Base-by-base conservation (phyloP, 306 rosid genomes). In the Astragalus glycyphyllos region DNA sequence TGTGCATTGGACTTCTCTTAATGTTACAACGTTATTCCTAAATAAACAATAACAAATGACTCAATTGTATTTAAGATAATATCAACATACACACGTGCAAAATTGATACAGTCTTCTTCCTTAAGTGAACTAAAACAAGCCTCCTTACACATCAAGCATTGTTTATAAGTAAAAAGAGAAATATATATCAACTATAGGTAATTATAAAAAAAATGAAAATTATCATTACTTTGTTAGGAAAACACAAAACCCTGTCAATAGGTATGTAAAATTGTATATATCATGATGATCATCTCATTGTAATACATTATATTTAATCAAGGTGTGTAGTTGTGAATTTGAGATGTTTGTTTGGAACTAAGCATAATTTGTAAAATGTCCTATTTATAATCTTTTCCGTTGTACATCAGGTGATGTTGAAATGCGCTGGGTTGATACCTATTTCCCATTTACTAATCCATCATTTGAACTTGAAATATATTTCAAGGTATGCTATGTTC, bases 351-450 rank as follows among this genome's bases (percentile, higher is more conserved):
- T 40, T 38, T 64, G 40, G 38, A 53, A 44, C 58, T 11, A 8
- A 51, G 37, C 40, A 71, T 59, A 9, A 51, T 47, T 53, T 69
- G 42, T 23, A 73, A 72, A 40, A 13, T 53, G 48, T 14, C 32
- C 32, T 11, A 46, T 75, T 53, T 54, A 7, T 70, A 29, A 9
- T 78, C 7, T 9, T 80, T 26, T 70, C 69, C 54, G 49, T 26
- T 58, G 59, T 65, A 49, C 48, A 74, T 70, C 86, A 95, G 99
- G 99, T 79, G 81, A 83, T 53, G 97, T 95, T 74, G 96, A 95
- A 75, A 90, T 90, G 96, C 99, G 96, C 40, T 95, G 99, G 99
- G 86, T 95, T 63, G 97, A 95, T 82, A 86, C 99, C 42, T 95
- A 91, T 79, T 91, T 91, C 72, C 97, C 99, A 34, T 95, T 95